Percentiles rank a stretch among this genome's conserved stretches.
phyloP scores from a whole-genome alignment of 208 protist genomes.

The Acanthamoeba rhysodes region DNA sequence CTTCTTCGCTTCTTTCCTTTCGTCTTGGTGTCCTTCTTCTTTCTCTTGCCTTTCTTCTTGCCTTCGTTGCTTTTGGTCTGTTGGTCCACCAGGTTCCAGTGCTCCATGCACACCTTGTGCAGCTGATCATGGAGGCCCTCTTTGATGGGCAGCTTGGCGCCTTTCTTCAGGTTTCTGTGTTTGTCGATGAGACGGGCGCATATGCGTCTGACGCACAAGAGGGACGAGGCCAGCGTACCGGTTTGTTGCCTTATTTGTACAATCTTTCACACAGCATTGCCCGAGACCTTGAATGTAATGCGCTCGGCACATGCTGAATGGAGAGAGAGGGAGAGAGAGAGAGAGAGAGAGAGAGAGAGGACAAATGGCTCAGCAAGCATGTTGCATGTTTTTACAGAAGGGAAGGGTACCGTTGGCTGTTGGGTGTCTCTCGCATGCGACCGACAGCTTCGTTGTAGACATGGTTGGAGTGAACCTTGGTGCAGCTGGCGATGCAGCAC shows the following conservation, averaged over 20 bases:
- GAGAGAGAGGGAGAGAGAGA: too few relatives aligned
- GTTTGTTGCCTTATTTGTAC: conserved; percentile 64
- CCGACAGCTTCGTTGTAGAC: conserved; percentile 68
- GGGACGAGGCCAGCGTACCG: background rate
- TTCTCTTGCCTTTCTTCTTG: conserved; percentile 25
- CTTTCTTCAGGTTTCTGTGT: conserved; percentile 31
- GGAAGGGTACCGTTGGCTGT: conserved; percentile 9
- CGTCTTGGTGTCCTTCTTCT: background rate
- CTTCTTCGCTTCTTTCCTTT: conserved; percentile 36
- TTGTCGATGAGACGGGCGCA: background rate
- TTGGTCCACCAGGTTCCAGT: conserved; percentile 64
- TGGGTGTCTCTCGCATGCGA: conserved; percentile 34
- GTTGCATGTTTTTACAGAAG: background rate
- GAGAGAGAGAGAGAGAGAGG: too few relatives aligned
- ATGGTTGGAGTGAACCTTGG: conserved; percentile 44
- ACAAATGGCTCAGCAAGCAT: background rate
- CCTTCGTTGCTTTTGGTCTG: conserved; percentile 14
- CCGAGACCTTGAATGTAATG: conserved; percentile 47
- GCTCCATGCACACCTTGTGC: conserved; percentile 66
- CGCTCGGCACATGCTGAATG: conserved; percentile 29
- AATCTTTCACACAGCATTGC: conserved; percentile 45
- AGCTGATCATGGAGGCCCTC: conserved; percentile 7
- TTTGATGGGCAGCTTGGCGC: conserved; percentile 51
- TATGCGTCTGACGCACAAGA: background rate
- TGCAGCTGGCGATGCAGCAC: conserved; percentile 38